Conservation (phyloP, 495 filamentous ascomycete species). For the Penicillium cosmopolitanum region DNA sequence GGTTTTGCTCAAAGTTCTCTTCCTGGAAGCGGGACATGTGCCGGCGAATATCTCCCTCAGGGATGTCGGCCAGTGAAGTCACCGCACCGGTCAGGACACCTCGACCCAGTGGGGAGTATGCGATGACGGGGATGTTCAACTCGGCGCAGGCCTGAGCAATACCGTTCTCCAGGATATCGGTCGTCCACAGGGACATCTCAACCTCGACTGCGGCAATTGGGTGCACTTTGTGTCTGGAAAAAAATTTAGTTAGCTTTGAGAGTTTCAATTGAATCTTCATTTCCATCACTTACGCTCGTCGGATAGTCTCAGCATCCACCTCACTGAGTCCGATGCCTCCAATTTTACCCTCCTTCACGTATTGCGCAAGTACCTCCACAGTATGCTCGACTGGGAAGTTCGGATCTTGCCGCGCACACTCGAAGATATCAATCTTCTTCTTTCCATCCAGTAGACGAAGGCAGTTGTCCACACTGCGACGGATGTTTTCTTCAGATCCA, state of each 20-base stretch:
- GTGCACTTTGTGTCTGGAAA: conserved; percentile 56
- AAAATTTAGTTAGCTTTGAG: conserved; percentile 16
- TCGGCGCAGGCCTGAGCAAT: conserved; percentile 72
- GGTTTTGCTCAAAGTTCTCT: conserved; percentile 72
- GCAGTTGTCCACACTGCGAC: conserved; percentile 68
- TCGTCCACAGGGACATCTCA: conserved; percentile 73
- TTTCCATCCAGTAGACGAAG: conserved; percentile 62
- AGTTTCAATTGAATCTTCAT: conserved; percentile 2
- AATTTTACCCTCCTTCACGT: conserved; percentile 76
- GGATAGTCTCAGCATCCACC: conserved; percentile 72
- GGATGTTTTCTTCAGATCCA: conserved; percentile 63
- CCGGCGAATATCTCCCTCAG: conserved; percentile 58
- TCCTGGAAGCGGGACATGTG: conserved; percentile 66
- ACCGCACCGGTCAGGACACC: conserved; percentile 64
- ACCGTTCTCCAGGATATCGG: conserved; percentile 73
- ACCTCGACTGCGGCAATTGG: conserved; percentile 78
- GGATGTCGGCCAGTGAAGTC: conserved; percentile 62
- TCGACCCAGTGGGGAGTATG: conserved; percentile 62
- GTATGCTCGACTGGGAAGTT: conserved; percentile 62
- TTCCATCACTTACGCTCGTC: conserved; percentile 56
- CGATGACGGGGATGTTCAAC: conserved; percentile 71
- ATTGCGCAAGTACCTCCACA: conserved; percentile 58
- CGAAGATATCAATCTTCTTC: conserved; percentile 83
- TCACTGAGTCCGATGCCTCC: conserved; percentile 78
- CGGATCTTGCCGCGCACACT: conserved; percentile 73